A percentile compares a stretch with the other conserved stretches of the same genome.
phyloP scores from a whole-genome alignment of 2,329 filamentous ascomycete species.

The Aspergillus oerlinghausenensis region DNA sequence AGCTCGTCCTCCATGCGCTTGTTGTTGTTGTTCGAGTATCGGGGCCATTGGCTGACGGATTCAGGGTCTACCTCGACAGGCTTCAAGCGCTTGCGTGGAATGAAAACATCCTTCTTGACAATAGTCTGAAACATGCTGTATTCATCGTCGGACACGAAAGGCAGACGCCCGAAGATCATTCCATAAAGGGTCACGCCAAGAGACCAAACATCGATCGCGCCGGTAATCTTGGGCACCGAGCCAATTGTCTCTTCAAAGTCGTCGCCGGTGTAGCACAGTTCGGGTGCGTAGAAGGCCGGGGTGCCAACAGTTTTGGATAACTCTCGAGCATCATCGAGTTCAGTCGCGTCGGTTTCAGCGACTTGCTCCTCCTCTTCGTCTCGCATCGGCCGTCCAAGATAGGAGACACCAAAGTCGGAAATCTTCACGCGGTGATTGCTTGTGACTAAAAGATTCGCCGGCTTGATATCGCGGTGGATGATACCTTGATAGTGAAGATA shows the following conservation, averaged over 20 bases:
- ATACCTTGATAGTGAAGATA: constrained; percentile 88
- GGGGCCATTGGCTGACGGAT: constrained; percentile 43
- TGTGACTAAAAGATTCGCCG: constrained; percentile 86
- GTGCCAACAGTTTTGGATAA: constrained; percentile 98
- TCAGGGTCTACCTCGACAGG: constrained; percentile 54
- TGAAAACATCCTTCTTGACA: constrained; percentile 86
- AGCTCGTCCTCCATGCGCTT: constrained; percentile 75
- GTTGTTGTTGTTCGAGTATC: constrained; percentile 57
- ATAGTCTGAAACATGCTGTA: constrained; percentile 90
- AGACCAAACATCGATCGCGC: constrained; percentile 96
- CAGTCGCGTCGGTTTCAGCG: constrained; percentile 77
- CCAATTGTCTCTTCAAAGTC: constrained; percentile 54
- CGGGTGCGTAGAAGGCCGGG: constrained; percentile 94
- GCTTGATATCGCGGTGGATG: constrained; percentile 80
- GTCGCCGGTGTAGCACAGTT: constrained; percentile 84
- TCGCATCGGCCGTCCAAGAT: constrained; percentile 81
- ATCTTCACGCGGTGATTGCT: constrained; percentile 87
- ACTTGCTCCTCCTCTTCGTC: constrained; percentile 74
- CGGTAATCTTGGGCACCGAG: constrained; percentile 67
- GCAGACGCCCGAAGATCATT: constrained; percentile 87
- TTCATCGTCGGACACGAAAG: constrained; percentile 87
- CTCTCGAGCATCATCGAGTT: constrained; percentile 89
- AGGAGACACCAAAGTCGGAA: constrained; percentile 97
- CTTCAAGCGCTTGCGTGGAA: constrained; percentile 75
- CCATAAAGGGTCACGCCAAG: constrained; percentile 94